Conservation (phyloP, 2,329 filamentous ascomycete species). For the Penicillium italicum region DNA sequence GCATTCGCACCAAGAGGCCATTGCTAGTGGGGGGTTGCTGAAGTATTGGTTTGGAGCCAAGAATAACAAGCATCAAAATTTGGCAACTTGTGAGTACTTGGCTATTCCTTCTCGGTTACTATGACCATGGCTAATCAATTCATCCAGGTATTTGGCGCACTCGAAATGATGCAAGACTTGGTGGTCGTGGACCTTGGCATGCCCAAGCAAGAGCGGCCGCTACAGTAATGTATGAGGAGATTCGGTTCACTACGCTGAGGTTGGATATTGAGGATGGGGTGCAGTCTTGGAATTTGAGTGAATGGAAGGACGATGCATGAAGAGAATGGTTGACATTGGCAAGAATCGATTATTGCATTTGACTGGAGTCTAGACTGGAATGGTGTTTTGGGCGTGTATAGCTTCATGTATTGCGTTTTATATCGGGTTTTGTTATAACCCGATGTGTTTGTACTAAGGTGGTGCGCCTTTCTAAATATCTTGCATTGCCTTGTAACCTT, state of each 20-base stretch:
- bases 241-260: slow-evolving; percentile 63
- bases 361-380: background rate
- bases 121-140: background rate
- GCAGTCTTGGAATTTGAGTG: slow-evolving; percentile 59
- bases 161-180: slow-evolving; percentile 57
- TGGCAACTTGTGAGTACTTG: slow-evolving; percentile 67
- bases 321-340: background rate
- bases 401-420: too few relatives aligned
- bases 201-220: slow-evolving; percentile 51
- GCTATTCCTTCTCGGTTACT: background rate
- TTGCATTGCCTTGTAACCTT: background rate
- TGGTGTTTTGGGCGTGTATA: background rate
- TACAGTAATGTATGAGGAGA: slow-evolving; percentile 53
- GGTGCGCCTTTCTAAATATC: background rate
- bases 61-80: slow-evolving; percentile 66
- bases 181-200: slow-evolving; percentile 58
- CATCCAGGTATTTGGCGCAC: slow-evolving; percentile 61
- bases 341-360: background rate
- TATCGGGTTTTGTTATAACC: background rate
- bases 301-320: slow-evolving; percentile 48
- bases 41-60: slow-evolving; percentile 91
- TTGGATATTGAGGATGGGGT: slow-evolving; percentile 65
- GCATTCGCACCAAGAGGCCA: slow-evolving; percentile 75
- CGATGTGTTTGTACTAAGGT: background rate
- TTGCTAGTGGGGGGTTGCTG: slow-evolving; percentile 72